A percentile compares a stretch with the other conserved stretches of the same genome.
phyloP scores from a whole-genome alignment of 2,329 filamentous ascomycete species.

The Drechslera avenae region DNA sequence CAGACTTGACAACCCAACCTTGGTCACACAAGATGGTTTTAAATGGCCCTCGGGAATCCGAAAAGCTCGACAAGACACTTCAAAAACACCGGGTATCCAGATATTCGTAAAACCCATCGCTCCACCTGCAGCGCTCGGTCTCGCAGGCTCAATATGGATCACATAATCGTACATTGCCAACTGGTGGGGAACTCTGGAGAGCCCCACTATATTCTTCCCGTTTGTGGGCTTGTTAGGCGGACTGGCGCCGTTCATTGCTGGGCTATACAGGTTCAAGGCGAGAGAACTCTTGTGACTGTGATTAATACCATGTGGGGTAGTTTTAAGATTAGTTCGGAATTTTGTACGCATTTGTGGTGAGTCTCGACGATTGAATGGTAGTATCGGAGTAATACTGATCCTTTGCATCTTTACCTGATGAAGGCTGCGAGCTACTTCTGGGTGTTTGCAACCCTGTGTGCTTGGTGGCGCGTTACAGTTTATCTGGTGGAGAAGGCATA shows the following conservation, averaged over 20 bases:
- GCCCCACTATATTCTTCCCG: background rate
- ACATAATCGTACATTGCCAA: background rate
- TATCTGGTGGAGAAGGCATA: conserved; percentile 3
- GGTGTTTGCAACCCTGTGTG: background rate
- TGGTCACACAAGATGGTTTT: background rate
- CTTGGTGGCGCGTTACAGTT: conserved; percentile 1
- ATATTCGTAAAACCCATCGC: conserved; percentile 2
- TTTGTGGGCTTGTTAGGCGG: conserved; percentile 1
- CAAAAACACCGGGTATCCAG: conserved; percentile 1
- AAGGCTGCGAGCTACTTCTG: conserved; percentile 1
- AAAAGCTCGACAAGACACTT: background rate
- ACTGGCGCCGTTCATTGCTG: conserved; percentile 1
- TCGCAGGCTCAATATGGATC: conserved; percentile 2
- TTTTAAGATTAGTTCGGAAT: background rate
- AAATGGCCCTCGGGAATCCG: background rate
- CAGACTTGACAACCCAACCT: background rate
- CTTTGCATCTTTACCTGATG: background rate
- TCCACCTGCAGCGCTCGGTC: conserved; percentile 1
- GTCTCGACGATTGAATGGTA: background rate
- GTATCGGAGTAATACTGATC: background rate
- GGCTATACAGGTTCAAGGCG: background rate
- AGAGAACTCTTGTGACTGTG: background rate
- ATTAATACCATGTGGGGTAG: conserved; percentile 1
- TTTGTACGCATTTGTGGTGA: conserved; percentile 1
- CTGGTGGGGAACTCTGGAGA: background rate